Percentiles rank a stretch among this genome's conserved stretches.
Evolutionary conservation across 1,284 basidiomycete genomes (phyloP).

Genomic region (Boletus austroedulis): DNA sequence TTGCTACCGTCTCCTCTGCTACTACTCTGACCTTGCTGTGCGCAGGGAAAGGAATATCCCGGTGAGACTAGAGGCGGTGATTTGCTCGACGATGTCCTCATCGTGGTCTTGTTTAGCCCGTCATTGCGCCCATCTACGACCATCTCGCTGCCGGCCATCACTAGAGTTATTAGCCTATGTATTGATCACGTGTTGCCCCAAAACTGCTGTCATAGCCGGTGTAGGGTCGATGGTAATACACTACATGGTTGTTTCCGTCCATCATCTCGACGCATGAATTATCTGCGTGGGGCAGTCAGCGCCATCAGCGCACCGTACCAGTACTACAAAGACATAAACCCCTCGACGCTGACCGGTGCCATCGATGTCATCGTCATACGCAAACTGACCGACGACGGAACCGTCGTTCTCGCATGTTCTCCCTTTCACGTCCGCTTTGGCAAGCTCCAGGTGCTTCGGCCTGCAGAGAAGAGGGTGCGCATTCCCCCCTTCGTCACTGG

Average conservation of each 20-base stretch:
- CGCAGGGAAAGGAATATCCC: slow-evolving; percentile 72
- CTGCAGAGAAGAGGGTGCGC: slow-evolving; percentile 87
- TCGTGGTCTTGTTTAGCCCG: slow-evolving; percentile 14
- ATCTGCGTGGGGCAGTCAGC: slow-evolving; percentile 76
- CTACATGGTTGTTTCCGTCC: not conserved
- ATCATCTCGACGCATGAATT: slow-evolving; percentile 50
- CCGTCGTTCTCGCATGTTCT: slow-evolving; percentile 80
- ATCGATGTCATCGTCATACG: slow-evolving; percentile 96
- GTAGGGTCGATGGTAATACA: slow-evolving; percentile 1
- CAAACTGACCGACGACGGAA: slow-evolving; percentile 61
- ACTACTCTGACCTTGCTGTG: slow-evolving; percentile 17
- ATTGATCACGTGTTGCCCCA: slow-evolving; percentile 22
- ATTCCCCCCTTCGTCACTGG: not conserved
- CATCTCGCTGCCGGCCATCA: slow-evolving; percentile 36
- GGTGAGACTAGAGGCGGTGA: slow-evolving; percentile 42
- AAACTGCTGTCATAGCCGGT: slow-evolving; percentile 16
- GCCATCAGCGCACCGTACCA: slow-evolving; percentile 79
- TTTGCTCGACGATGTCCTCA: not conserved
- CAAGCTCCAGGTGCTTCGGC: slow-evolving; percentile 94
- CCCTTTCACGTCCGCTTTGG: slow-evolving; percentile 99
- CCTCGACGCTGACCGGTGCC: slow-evolving; percentile 91
- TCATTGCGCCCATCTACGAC: slow-evolving; percentile 32
- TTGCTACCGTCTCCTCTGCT: not conserved
- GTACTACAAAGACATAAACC: slow-evolving; percentile 90
- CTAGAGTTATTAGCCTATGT: slow-evolving; percentile 10